Evolutionary conservation across 1,284 basidiomycete species (phyloP).

Genomic region (Fomitiporia mediterranea): DNA sequence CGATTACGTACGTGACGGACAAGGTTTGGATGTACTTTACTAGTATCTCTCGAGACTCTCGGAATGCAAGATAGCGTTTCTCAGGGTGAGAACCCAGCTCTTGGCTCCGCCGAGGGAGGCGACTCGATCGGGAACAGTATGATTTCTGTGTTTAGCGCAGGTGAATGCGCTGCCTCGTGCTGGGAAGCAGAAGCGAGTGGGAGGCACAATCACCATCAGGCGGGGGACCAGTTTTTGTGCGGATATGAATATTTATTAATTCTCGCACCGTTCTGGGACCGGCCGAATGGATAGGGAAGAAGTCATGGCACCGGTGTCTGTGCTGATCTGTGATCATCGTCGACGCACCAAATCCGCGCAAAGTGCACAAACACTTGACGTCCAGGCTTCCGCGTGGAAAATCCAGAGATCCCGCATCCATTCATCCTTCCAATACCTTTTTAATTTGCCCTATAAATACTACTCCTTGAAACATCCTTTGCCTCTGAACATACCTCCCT

Average conservation of each 20-base stretch:
- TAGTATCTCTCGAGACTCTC: not conserved
- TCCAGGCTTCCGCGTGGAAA: not conserved
- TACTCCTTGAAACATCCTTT: conserved; percentile 9
- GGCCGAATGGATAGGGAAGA: not conserved
- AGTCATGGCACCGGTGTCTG: not conserved
- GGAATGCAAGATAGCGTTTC: not conserved
- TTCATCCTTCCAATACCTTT: not conserved
- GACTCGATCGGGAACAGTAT: conserved; percentile 1
- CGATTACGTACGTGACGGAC: not conserved
- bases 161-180: not conserved
- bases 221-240: too few relatives aligned
- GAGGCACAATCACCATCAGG: conserved; percentile 1
- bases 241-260: too few relatives aligned
- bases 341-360: not conserved
- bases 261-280: not conserved
- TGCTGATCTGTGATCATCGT: conserved; percentile 7
- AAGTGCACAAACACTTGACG: not conserved
- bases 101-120: not conserved
- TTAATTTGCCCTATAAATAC: conserved; percentile 8
- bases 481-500: not conserved
- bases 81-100: not conserved
- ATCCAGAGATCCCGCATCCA: not conserved
- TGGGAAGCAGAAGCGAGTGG: not conserved
- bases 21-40: not conserved
- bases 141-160: not conserved